These are phyloP conservation scores for Carex littledalei DNA, from an alignment of 176 grass and related monocot genomes.

Conservation along the genomic window DNA sequence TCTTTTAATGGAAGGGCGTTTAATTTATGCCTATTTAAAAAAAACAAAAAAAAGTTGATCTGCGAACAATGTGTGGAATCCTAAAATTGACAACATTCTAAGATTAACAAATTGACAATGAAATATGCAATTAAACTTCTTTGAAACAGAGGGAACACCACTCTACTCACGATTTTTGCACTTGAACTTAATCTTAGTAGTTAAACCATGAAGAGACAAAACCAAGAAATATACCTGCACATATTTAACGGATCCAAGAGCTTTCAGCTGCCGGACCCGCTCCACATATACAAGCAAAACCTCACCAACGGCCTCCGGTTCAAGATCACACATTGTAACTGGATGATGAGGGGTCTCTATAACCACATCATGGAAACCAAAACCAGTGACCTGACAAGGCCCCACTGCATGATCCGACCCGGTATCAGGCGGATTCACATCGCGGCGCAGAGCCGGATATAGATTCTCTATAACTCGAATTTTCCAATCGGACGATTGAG, in stretches of 20 bases:
- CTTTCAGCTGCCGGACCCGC: conserved; percentile 54
- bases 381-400: conserved; percentile 36
- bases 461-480: conserved; percentile 96
- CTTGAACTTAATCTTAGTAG: neutral
- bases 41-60: neutral
- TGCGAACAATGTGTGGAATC: neutral
- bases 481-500: conserved; percentile 37
- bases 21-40: no score
- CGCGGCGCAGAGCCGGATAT: conserved; percentile 72
- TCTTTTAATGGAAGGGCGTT: no score
- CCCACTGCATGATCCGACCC: neutral
- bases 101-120: neutral
- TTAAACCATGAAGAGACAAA: neutral
- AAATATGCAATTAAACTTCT: neutral
- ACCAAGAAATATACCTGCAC: conserved; percentile 45
- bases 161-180: neutral
- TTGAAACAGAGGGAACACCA: neutral
- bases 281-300: conserved; percentile 58
- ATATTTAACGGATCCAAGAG: conserved; percentile 67
- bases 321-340: conserved; percentile 60
- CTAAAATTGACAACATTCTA: neutral
- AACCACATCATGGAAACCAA: conserved; percentile 96
- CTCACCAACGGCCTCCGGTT: conserved; percentile 42
- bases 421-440: conserved; percentile 30
- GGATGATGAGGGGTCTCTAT: conserved; percentile 90